A percentile compares a stretch with the other conserved stretches of the same genome.
Conservation (phyloP, 2,329 filamentous ascomycete genomes). For the Peltaster fructicola region DNA sequence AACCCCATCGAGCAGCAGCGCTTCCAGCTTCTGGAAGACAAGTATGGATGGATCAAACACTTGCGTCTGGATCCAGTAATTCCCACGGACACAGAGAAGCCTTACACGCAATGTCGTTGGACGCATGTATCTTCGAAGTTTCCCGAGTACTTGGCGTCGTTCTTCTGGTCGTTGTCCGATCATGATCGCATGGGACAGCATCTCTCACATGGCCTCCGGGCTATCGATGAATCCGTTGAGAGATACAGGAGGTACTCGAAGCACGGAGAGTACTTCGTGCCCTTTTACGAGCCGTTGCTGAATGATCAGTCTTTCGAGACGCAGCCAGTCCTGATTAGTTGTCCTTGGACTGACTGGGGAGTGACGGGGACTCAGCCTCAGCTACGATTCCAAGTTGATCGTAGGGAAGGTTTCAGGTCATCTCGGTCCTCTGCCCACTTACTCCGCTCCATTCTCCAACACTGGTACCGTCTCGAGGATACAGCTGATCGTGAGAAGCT, state of each 20-base stretch:
- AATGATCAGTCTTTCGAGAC: constrained; percentile 6
- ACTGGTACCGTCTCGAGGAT: constrained; percentile 27
- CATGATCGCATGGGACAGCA: too few species aligned
- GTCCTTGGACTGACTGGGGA: constrained; percentile 27
- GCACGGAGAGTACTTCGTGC: constrained; percentile 26
- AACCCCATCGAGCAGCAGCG: constrained; percentile 21
- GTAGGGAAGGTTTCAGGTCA: constrained; percentile 23
- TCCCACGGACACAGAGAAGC: constrained; percentile 13
- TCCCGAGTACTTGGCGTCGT: constrained; percentile 23
- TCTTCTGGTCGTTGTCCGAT: constrained; percentile 11
- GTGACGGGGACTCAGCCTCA: constrained; percentile 21
- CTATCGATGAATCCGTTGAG: constrained; percentile 21
- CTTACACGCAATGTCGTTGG: constrained; percentile 22
- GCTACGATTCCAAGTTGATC: constrained; percentile 25
- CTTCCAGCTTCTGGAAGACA: constrained; percentile 18
- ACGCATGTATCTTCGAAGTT: constrained; percentile 27
- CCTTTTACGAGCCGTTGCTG: constrained; percentile 21
- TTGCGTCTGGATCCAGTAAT: constrained; percentile 19
- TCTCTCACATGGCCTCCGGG: too few species aligned
- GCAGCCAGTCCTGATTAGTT: constrained; percentile 22
- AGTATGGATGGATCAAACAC: constrained; percentile 27
- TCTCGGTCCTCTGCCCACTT: constrained; percentile 22
- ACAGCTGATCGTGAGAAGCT: constrained; percentile 24
- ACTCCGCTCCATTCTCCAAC: constrained; percentile 23
- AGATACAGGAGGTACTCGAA: constrained; percentile 26